Percentiles rank a stretch among this genome's conserved stretches.
phyloP scores from a whole-genome alignment of 352 stramenopile genomes.

The Pythium rishiriense region DNA sequence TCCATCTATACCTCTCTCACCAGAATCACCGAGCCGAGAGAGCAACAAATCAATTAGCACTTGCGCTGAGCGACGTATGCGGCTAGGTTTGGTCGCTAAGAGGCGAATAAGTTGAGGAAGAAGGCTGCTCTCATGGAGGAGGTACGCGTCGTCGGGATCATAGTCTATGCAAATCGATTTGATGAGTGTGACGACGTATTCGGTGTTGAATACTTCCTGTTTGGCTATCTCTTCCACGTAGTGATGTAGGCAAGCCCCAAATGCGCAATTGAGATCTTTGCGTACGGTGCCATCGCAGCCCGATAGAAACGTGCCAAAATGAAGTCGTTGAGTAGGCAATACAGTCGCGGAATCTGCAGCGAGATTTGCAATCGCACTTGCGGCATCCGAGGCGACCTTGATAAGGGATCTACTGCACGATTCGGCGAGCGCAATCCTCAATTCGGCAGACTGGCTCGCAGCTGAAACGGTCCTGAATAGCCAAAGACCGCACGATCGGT shows the following conservation, averaged over 20 bases:
- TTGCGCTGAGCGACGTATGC: constrained; percentile 56
- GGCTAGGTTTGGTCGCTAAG: constrained; percentile 43
- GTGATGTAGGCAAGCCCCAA: constrained; percentile 43
- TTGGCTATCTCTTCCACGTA: constrained; percentile 28
- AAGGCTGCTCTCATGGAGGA: constrained; percentile 67
- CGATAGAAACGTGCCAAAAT: constrained; percentile 55
- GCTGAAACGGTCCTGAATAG: constrained; percentile 42
- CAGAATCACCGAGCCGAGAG: constrained; percentile 55
- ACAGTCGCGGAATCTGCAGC: constrained; percentile 20
- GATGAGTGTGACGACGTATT: constrained; percentile 39
- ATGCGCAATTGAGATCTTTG: constrained; percentile 48
- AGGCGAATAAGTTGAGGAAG: constrained; percentile 56
- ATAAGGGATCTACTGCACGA: constrained; percentile 49
- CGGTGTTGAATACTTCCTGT: constrained; percentile 20
- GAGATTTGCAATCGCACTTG: constrained; percentile 12
- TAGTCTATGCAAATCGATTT: constrained; percentile 71
- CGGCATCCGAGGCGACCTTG: constrained; percentile 37
- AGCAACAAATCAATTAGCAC: constrained; percentile 52
- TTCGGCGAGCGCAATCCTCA: constrained; percentile 49
- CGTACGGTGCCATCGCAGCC: constrained; percentile 53
- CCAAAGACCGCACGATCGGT: constrained; percentile 47
- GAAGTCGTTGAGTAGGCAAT: constrained; percentile 29
- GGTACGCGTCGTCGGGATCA: constrained; percentile 68
- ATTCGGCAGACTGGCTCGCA: constrained; percentile 26
- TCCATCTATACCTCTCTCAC: constrained; percentile 12